phyloP scores from a whole-genome alignment of 345 rosid genomes.

The Sonneratia alba region DNA sequence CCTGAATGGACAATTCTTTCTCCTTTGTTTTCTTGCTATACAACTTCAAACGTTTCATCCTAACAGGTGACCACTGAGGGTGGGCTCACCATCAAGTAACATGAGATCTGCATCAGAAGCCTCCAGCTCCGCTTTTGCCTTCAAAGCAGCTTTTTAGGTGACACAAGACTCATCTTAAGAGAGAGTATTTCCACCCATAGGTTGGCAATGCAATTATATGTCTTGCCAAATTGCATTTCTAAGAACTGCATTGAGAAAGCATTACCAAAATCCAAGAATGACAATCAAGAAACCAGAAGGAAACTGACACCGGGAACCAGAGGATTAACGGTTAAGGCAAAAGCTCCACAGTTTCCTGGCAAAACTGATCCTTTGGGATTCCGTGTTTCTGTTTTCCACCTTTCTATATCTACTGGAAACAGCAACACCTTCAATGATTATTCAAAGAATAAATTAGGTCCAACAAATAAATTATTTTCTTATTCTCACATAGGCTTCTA shows the following conservation, averaged over 20 bases:
- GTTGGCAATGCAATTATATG: slow-evolving; percentile 75
- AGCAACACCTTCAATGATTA: no score
- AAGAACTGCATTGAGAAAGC: slow-evolving; percentile 42
- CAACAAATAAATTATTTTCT: slow-evolving; percentile 28
- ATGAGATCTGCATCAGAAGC: slow-evolving; percentile 72
- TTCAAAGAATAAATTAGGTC: no score
- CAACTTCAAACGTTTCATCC: slow-evolving; percentile 63
- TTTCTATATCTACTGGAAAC: no score
- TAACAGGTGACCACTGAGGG: slow-evolving; percentile 34
- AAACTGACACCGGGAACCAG: neutral
- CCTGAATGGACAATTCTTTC: slow-evolving; percentile 46
- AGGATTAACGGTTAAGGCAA: no score
- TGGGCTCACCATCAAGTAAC: slow-evolving; percentile 81
- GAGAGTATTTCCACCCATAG: slow-evolving; percentile 68
- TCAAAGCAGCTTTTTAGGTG: slow-evolving; percentile 65
- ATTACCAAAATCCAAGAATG: neutral
- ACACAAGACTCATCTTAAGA: slow-evolving; percentile 43
- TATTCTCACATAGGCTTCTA: slow-evolving; percentile 91
- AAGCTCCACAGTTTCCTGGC: no score
- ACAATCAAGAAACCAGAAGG: neutral
- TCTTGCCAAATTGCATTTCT: slow-evolving; percentile 87
- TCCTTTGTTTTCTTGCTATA: slow-evolving; percentile 57
- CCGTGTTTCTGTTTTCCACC: neutral
- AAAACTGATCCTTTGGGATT: no score
- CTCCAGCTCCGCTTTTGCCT: slow-evolving; percentile 62